A percentile compares a stretch with the other conserved stretches of the same genome.
phyloP scores from a whole-genome alignment of 176 grass and related monocot genomes.

The Phoenix dactylifera region DNA sequence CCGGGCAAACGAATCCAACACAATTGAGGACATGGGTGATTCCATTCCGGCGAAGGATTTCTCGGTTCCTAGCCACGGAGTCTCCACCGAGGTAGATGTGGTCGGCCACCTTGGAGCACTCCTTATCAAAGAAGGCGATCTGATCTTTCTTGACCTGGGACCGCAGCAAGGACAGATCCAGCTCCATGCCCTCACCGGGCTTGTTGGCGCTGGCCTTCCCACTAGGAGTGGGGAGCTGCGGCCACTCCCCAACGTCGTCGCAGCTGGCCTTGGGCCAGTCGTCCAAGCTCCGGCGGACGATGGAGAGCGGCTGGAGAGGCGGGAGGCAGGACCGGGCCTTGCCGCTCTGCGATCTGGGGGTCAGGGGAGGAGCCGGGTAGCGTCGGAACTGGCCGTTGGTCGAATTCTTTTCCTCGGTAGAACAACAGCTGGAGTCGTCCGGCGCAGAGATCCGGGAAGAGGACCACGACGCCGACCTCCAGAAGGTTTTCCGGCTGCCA shows the following conservation, averaged over 20 bases:
- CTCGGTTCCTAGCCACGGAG: conserved; percentile 75
- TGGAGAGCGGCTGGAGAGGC: conserved; percentile 82
- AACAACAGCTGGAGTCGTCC: conserved; percentile 12
- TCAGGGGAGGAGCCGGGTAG: conserved; percentile 45
- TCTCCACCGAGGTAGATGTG: conserved; percentile 95
- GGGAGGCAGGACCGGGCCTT: conserved; percentile 60
- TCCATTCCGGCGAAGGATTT: conserved; percentile 65
- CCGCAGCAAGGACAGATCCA: conserved; percentile 55
- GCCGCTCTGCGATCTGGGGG: conserved; percentile 63
- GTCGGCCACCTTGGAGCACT: conserved; percentile 94
- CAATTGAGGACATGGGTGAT: conserved; percentile 98
- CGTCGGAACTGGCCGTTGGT: conserved; percentile 16
- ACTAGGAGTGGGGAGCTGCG: conserved; percentile 72
- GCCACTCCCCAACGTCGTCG: conserved; percentile 93
- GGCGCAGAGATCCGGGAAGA: conserved; percentile 31
- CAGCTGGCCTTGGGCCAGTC: conserved; percentile 85
- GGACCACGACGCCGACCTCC: conserved; percentile 91
- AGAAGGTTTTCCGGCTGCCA: conserved; percentile 48
- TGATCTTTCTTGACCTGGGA: conserved; percentile 79
- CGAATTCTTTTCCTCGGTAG: conserved; percentile 5
- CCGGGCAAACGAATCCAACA: conserved; percentile 84
- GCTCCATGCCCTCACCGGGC: conserved; percentile 51
- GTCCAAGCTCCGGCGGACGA: conserved; percentile 61
- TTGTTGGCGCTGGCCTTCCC: conserved; percentile 32
- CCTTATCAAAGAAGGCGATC: conserved; percentile 97